Percentiles rank a stretch among this genome's conserved stretches.
These are phyloP conservation scores for Crithidia sp. DNA, from an alignment of 208 protist genomes.

Conservation along the genomic window DNA sequence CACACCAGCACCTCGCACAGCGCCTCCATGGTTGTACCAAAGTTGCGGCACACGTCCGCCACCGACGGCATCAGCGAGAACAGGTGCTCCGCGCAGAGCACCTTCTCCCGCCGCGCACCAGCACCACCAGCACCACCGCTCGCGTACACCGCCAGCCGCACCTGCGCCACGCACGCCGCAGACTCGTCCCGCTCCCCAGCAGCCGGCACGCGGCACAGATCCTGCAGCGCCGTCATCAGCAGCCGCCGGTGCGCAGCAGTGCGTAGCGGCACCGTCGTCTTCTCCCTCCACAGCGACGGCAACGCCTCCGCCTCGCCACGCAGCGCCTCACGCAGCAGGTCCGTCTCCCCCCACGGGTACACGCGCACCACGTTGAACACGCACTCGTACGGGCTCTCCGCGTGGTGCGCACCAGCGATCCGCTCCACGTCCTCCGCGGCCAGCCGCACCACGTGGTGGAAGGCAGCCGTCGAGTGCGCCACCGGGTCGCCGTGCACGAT, in stretches of 20 bases:
- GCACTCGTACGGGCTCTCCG: slow-evolving; percentile 15
- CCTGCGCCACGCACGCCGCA: slow-evolving; percentile 18
- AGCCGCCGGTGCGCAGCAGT: slow-evolving; percentile 12
- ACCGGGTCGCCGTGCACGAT: slow-evolving; percentile 16
- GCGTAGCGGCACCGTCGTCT: slow-evolving; percentile 14
- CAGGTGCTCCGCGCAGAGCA: slow-evolving; percentile 20
- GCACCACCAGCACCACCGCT: neutral
- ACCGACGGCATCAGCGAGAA: slow-evolving; percentile 14
- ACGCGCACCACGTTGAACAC: slow-evolving; percentile 17
- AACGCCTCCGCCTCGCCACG: neutral
- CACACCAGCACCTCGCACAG: slow-evolving; percentile 24
- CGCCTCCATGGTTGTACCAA: slow-evolving; percentile 13
- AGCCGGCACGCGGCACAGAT: neutral
- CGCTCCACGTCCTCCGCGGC: slow-evolving; percentile 22
- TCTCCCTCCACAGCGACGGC: slow-evolving; percentile 10
- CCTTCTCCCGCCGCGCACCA: neutral
- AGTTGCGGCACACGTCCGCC: slow-evolving; percentile 2
- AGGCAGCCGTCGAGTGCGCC: slow-evolving; percentile 1
- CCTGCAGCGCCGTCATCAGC: slow-evolving; percentile 5
- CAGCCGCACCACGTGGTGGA: slow-evolving; percentile 16
- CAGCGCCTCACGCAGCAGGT: neutral
- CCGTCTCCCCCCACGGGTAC: slow-evolving; percentile 22
- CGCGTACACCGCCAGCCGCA: slow-evolving; percentile 24
- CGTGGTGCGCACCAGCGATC: slow-evolving; percentile 6
- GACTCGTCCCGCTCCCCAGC: slow-evolving; percentile 1